Conservation (phyloP, 2,329 filamentous ascomycete genomes). For the Ceratocystis cubensis region DNA sequence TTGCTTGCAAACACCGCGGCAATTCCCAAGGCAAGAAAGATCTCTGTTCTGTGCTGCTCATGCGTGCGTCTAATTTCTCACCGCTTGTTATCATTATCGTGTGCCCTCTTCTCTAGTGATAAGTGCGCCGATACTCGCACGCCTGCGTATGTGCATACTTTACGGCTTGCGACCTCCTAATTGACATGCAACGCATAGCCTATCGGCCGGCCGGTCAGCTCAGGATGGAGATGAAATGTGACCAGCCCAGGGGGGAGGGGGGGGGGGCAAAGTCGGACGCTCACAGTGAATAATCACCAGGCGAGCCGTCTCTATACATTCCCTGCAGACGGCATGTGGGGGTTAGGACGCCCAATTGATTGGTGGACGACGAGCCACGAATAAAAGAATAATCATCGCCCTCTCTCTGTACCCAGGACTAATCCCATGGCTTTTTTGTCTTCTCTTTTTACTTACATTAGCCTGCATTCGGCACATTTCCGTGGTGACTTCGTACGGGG, state of each 20-base stretch:
- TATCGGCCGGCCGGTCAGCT: not conserved
- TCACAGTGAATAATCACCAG: not conserved
- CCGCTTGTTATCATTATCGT: not conserved
- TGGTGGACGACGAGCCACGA: not conserved
- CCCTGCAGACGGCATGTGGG: not conserved
- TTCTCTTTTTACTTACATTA: not conserved
- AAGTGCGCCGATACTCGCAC: not conserved
- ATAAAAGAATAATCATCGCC: not conserved
- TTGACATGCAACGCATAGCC: not conserved
- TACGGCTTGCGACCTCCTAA: not conserved
- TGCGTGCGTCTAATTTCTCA: not conserved
- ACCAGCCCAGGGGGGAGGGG: not conserved
- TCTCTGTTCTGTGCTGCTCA: not conserved
- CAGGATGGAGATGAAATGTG: not conserved
- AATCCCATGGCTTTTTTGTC: not conserved
- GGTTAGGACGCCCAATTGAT: not conserved
- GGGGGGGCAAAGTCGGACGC: not conserved
- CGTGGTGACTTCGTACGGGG: not conserved
- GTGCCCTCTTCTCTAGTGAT: not conserved
- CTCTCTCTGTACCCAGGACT: not conserved
- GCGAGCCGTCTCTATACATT: not conserved
- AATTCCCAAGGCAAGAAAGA: not conserved
- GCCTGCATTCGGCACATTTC: not conserved
- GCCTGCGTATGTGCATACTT: not conserved
- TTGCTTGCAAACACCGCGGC: not conserved